phyloP scores from a whole-genome alignment of 1,284 basidiomycete genomes.

The Rhodotorula sp. region DNA sequence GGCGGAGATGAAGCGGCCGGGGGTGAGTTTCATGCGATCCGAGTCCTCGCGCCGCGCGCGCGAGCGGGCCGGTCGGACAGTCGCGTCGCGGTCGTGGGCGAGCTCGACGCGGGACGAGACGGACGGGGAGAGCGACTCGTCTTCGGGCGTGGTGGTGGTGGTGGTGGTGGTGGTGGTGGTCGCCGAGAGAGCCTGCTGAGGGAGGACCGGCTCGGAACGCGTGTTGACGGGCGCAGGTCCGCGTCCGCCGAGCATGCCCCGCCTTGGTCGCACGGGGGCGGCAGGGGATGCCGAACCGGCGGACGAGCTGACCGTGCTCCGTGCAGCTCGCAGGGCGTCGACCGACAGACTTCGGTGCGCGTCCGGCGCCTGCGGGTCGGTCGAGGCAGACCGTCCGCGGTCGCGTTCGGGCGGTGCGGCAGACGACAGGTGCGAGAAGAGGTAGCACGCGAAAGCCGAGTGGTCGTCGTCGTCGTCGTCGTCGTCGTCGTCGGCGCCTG shows the following conservation, averaged over 20 bases:
- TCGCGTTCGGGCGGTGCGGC: conserved; percentile 4
- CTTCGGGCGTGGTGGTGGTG: not conserved
- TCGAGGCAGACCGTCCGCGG: conserved; percentile 10
- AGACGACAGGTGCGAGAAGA: conserved; percentile 35
- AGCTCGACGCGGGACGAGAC: not conserved
- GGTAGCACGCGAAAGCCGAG: conserved; percentile 38
- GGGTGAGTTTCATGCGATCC: conserved; percentile 9
- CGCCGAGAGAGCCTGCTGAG: conserved; percentile 3
- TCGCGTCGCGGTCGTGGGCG: conserved; percentile 24
- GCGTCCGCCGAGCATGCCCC: conserved; percentile 26
- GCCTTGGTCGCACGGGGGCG: conserved; percentile 3
- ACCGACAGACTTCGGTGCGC: conserved; percentile 17
- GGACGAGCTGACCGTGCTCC: conserved; percentile 4
- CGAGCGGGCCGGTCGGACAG: conserved; percentile 13
- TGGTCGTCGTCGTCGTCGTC: conserved; percentile 24
- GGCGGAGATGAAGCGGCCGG: conserved; percentile 33
- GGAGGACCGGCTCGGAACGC: conserved; percentile 3
- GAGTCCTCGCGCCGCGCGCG: not conserved
- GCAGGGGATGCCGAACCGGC: not conserved
- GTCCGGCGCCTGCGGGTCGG: not conserved
- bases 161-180: no score
- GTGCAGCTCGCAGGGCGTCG: conserved; percentile 4
- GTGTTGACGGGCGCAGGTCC: conserved; percentile 1
- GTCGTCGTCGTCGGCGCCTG: conserved; percentile 14
- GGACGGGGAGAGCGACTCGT: not conserved